A percentile compares a stretch with the other conserved stretches of the same genome.
These are phyloP conservation scores for Salix arbutifolia DNA, from an alignment of 345 rosid species.

Conservation along the genomic window DNA sequence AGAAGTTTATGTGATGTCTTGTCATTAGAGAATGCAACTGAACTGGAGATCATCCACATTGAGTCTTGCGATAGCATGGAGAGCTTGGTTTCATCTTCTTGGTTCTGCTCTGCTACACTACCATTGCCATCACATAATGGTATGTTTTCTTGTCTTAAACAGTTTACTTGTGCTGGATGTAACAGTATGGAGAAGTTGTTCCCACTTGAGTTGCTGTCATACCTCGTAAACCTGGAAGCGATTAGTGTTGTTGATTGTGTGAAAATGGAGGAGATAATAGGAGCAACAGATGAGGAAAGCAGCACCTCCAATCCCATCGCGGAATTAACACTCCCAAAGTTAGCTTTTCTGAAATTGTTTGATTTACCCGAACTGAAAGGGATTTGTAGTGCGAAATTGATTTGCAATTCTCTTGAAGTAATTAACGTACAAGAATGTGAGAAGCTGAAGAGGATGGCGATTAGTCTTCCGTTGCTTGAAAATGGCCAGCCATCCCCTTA, in stretches of 20 bases:
- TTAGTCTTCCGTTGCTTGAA: neutral
- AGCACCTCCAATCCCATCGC: too few species aligned
- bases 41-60: neutral
- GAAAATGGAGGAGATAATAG: slow-evolving; percentile 20
- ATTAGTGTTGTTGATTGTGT: neutral
- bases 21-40: neutral
- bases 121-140: neutral
- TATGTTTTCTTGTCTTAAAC: neutral
- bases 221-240: neutral
- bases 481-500: neutral
- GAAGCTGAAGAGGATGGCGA: slow-evolving; percentile 1
- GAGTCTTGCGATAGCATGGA: neutral
- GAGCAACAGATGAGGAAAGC: neutral
- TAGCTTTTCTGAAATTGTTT: rapidly evolving
- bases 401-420: slow-evolving; percentile 5
- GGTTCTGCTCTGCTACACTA: too few species aligned
- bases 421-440: neutral
- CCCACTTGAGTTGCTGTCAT: neutral
- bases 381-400: neutral
- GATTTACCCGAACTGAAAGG: neutral
- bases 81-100: neutral
- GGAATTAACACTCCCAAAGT: neutral
- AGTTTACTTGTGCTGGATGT: neutral
- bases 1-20: neutral
- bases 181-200: slow-evolving; percentile 6